Percentiles rank a stretch among this genome's conserved stretches.
Evolutionary conservation across 2,329 filamentous ascomycete species (phyloP).

Genomic region (Berkeleyomyces rouxiae): DNA sequence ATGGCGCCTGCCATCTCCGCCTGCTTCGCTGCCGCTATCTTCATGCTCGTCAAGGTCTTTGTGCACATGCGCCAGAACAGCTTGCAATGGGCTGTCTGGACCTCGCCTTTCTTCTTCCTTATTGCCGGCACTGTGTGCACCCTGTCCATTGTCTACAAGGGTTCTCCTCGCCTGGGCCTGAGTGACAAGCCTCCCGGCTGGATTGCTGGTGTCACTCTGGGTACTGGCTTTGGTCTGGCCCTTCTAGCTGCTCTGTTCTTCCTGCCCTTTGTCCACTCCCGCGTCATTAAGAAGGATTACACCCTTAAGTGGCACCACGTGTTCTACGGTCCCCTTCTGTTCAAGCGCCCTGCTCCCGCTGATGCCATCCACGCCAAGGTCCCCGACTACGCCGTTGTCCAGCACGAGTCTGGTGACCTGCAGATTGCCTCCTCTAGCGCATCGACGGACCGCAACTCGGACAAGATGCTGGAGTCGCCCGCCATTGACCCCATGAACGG

Average conservation of each 20-base stretch:
- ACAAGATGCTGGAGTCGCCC: slow-evolving; percentile 20
- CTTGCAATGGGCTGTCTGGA: slow-evolving; percentile 55
- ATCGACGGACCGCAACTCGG: slow-evolving; percentile 27
- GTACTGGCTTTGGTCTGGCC: slow-evolving; percentile 42
- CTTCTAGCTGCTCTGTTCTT: slow-evolving; percentile 52
- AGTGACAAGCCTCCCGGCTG: slow-evolving; percentile 51
- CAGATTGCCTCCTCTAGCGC: slow-evolving; percentile 20
- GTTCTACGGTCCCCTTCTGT: slow-evolving; percentile 45
- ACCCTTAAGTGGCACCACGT: slow-evolving; percentile 47
- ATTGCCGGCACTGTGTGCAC: slow-evolving; percentile 59
- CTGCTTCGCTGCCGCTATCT: slow-evolving; percentile 49
- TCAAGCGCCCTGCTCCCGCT: slow-evolving; percentile 38
- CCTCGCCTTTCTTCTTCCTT: slow-evolving; percentile 61
- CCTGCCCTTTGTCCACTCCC: slow-evolving; percentile 50
- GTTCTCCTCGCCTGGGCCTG: slow-evolving; percentile 50
- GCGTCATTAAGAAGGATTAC: slow-evolving; percentile 52
- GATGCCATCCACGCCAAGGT: slow-evolving; percentile 40
- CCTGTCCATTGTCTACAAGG: slow-evolving; percentile 67
- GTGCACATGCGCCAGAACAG: slow-evolving; percentile 59
- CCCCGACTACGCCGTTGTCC: slow-evolving; percentile 63
- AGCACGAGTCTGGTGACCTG: slow-evolving; percentile 22
- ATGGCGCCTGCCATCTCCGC: slow-evolving; percentile 56
- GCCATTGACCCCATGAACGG: slow-evolving; percentile 16
- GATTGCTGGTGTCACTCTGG: slow-evolving; percentile 49
- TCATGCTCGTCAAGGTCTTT: slow-evolving; percentile 53